phyloP scores from a whole-genome alignment of 2,329 filamentous ascomycete species.

The Simplicillium aogashimaense region DNA sequence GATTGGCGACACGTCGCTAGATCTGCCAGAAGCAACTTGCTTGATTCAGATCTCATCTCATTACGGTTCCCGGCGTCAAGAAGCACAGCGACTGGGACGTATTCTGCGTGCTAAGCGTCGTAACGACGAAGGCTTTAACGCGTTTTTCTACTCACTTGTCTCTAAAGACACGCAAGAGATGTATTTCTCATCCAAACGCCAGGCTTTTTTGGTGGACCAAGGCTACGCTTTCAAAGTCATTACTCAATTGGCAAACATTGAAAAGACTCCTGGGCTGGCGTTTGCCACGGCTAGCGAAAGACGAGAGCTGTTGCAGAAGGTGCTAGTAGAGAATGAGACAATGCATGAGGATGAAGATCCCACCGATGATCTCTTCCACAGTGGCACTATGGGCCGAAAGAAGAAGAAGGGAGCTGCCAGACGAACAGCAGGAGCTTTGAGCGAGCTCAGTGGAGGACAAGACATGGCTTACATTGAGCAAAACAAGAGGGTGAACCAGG shows the following conservation, averaged over 20 bases:
- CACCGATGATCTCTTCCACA: constrained; percentile 28
- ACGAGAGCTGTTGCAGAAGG: constrained; percentile 69
- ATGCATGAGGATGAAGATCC: constrained; percentile 15
- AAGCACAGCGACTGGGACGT: constrained; percentile 80
- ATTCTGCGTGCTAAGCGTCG: constrained; percentile 87
- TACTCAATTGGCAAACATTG: constrained; percentile 76
- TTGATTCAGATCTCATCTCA: constrained; percentile 93
- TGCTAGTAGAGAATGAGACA: constrained; percentile 51
- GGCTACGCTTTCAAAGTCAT: constrained; percentile 96
- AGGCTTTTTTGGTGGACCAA: constrained; percentile 88
- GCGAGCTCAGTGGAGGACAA: constrained; percentile 80
- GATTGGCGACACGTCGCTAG: constrained; percentile 88
- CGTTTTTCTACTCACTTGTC: constrained; percentile 89
- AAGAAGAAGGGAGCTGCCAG: constrained; percentile 50
- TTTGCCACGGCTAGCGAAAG: constrained; percentile 66
- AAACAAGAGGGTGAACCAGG: constrained; percentile 57
- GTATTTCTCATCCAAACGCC: constrained; percentile 84
- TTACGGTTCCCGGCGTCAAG: constrained; percentile 86
- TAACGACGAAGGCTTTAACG: constrained; percentile 91
- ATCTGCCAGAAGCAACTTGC: constrained; percentile 86
- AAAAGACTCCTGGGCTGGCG: constrained; percentile 61
- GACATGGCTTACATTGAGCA: constrained; percentile 95
- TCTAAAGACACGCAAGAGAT: constrained; percentile 75
- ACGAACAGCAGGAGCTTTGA: constrained; percentile 75
- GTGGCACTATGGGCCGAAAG: constrained; percentile 33